These are phyloP conservation scores for Solanum pimpinellifolium DNA, from an alignment of 257 asterid species.

Conservation along the genomic window DNA sequence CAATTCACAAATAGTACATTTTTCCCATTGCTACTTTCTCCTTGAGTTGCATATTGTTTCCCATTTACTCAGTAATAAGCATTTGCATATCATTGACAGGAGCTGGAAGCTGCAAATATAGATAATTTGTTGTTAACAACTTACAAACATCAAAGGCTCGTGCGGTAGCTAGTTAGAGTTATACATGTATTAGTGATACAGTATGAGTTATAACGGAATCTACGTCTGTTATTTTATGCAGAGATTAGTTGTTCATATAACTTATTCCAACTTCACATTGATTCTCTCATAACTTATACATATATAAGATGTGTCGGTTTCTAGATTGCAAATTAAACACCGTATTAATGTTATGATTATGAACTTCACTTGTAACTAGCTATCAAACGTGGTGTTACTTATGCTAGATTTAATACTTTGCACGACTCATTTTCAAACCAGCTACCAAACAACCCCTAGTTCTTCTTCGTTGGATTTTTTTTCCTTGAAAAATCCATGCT, in stretches of 20 bases:
- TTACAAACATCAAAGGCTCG: not conserved
- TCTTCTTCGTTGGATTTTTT: conserved; percentile 7
- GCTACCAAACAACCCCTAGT: not conserved
- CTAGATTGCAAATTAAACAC: too few species aligned
- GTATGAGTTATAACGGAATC: not conserved
- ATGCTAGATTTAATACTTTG: too few species aligned
- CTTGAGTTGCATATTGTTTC: not conserved
- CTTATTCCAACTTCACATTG: not conserved
- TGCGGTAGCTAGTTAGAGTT: not conserved
- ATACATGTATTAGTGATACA: not conserved
- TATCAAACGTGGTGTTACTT: not conserved
- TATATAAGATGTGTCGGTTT: not conserved
- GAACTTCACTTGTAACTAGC: not conserved
- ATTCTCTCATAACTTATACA: not conserved
- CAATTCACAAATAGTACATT: not conserved
- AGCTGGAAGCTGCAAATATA: conserved; percentile 24
- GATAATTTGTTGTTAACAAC: not conserved
- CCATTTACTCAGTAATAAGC: conserved; percentile 40
- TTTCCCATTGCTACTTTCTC: not conserved
- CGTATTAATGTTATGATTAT: not conserved
- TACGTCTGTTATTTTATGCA: too few species aligned
- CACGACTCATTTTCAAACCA: not conserved
- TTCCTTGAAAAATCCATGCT: conserved; percentile 1
- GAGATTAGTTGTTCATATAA: not conserved
- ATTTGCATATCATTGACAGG: conserved; percentile 33